A percentile compares a stretch with the other conserved stretches of the same genome.
Evolutionary conservation across 2,329 filamentous ascomycete genomes (phyloP).

Genomic region (Colletotrichum aenigma): DNA sequence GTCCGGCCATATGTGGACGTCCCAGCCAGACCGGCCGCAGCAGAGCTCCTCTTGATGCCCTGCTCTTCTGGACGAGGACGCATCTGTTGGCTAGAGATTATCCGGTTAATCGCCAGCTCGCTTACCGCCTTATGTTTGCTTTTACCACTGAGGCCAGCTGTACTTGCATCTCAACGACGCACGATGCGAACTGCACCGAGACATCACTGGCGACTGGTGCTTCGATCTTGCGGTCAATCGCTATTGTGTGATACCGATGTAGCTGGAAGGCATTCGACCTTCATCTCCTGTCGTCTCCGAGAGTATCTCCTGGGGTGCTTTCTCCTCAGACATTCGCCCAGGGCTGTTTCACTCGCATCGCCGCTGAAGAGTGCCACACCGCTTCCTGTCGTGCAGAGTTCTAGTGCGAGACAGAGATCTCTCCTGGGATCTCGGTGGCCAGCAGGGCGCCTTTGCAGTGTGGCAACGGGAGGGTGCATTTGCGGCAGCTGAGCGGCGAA

Average conservation of each 20-base stretch:
- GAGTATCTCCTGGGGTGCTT: not conserved
- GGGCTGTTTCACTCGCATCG: constrained; percentile 1
- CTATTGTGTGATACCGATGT: constrained; percentile 3
- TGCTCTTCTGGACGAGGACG: not conserved
- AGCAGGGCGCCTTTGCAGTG: not conserved
- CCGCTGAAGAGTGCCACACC: constrained; percentile 7
- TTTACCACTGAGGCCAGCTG: not conserved
- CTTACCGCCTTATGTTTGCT: constrained; percentile 15
- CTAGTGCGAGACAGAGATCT: not conserved
- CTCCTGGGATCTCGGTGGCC: not conserved
- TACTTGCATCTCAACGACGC: not conserved
- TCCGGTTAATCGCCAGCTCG: not conserved
- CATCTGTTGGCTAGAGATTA: not conserved
- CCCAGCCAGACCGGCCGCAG: not conserved
- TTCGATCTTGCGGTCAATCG: constrained; percentile 8
- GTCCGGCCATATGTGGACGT: not conserved
- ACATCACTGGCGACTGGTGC: constrained; percentile 9
- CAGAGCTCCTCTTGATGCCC: not conserved
- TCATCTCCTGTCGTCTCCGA: not conserved
- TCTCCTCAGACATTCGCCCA: not conserved
- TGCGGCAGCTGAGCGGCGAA: not conserved
- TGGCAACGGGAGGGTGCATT: constrained; percentile 1
- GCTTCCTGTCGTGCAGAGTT: not conserved
- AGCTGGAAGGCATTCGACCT: not conserved
- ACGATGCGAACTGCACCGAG: not conserved